Base-by-base conservation (phyloP, 345 rosid species). In the Brassica incana region DNA sequence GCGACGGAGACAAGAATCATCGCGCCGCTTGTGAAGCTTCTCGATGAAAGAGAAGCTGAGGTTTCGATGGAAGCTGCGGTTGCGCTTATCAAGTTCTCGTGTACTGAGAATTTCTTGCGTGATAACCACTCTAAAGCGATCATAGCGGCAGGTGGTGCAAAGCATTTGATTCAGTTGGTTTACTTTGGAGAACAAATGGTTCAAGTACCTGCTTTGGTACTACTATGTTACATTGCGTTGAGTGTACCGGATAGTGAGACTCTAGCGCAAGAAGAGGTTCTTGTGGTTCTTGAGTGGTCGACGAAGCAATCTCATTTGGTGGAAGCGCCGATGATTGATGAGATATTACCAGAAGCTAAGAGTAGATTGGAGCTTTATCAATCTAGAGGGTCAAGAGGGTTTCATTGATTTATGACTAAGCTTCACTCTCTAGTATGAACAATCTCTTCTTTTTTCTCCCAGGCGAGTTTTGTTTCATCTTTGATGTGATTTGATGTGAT, bases 261-360 rank as follows among this genome's bases (percentile, higher is more conserved):
- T 0, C 81, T 90, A 8, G 92, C 92, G 11, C 84, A 88, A 66
- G 94, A 91, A 79, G 94, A 91, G 72, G 92, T 87, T 76, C 84
- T 90, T 1, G 88, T 88, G 18, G 90, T 88, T 4, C 87, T 91
- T 7, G 94, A 91, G 62, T 91, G 97, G 97, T 83, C 97, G 0
- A 59, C 83, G 14, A 91, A 90, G 81, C 94, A 91, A 76, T 86
- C 85, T 14, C 92, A 90, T 84, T 70, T 91, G 52, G 74, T 64
- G 6, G 87, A 80, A 27, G 88, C 87, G 25, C 85, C 82, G 0
- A 30, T 75, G 3, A 82, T 91, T 10, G 84, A 84, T 4, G 75
- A 75, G 35, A 65, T 91, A 20, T 74, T 91, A 72, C 88, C 91
- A 4, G 94, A 91, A 73, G 92, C 97, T 36, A 90, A 85, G 78